Base-by-base conservation (phyloP, 1,284 basidiomycete species). In the Rhodotorula sp. region DNA sequence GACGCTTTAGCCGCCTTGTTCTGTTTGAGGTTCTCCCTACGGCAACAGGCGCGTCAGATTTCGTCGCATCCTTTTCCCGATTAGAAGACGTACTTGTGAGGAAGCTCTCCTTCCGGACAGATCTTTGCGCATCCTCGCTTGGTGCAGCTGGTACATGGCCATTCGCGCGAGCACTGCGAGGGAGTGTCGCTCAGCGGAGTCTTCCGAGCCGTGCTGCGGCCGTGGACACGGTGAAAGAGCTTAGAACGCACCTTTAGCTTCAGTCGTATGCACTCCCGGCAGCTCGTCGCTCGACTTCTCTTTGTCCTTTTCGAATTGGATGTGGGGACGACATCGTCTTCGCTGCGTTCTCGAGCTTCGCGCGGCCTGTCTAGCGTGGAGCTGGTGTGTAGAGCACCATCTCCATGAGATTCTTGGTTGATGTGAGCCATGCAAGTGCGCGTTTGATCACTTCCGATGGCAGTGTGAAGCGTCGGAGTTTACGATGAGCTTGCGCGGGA, bases 141-240 rank as follows among this genome's bases (percentile, higher is more conserved):
- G 23, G 76, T 70, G 52, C 76, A 77, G 58, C 69, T 72, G 21
- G 73, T 63, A 51, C 76, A 77, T 21, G 76, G 76, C 74, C 74
- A 77, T 16, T 67, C 70, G 26, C 76, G 71, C 29, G 73, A 73
- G 58, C 76, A 77, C 76, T 77, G 65, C 20, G 52, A 26, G 52
- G 52, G 8, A 54, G 52, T 2, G 26, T n/a, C 20, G 20, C 1
- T 39, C 43, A 20, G 12, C 10, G 5, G 18, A 39, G 34, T n/a
- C 39, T 10, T 43, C 39, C 39, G 39, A 43, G 39, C 39, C 39
- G 39, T 43, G 8, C 39, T 43, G 39, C 39, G 2, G 39, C 39
- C 39, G 39, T 12, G 12, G 12, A 12, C 8, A 1, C 39, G 39
- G 39, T 43, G 49, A 23, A 16, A 29, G 61, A 16, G n/a, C 16